Evolutionary conservation across 345 rosid species (phyloP).

Genomic region (Lagerstroemia speciosa): DNA sequence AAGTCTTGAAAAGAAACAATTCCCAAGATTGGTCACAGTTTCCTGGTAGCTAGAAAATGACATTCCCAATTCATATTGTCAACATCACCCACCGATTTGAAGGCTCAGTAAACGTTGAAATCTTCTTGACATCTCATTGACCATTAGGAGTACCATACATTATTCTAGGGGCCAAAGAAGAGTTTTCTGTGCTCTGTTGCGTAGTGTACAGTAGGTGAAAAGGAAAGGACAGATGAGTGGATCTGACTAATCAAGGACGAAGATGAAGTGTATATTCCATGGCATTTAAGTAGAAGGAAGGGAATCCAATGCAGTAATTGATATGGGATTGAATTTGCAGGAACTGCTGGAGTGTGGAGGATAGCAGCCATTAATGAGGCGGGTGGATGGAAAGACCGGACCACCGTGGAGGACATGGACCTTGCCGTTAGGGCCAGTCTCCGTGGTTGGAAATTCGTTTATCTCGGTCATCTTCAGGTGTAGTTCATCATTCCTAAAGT

Average conservation of each 20-base stretch:
- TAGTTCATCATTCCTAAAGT: neutral
- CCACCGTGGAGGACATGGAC: constrained; percentile 99
- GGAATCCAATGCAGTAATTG: constrained; percentile 10
- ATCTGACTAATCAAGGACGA: neutral
- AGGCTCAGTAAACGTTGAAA: neutral
- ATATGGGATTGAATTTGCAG: constrained; percentile 24
- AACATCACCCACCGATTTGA: neutral
- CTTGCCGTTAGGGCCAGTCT: constrained; percentile 97
- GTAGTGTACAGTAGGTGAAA: neutral
- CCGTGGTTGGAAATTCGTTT: constrained; percentile 93
- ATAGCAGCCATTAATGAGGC: constrained; percentile 98
- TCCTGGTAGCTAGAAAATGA: neutral
- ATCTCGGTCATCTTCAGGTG: constrained; percentile 99
- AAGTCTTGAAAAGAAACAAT: neutral
- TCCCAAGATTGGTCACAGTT: neutral
- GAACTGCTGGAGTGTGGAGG: constrained; percentile 99
- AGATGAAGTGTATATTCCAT: neutral
- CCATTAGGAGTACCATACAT: neutral
- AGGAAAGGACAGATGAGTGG: neutral
- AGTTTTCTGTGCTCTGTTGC: neutral
- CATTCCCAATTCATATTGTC: neutral
- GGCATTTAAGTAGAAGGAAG: neutral
- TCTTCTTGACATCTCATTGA: neutral
- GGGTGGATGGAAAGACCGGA: constrained; percentile 99
- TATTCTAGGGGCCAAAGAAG: neutral